These are phyloP conservation scores for Kodamaea kaohsiungensis DNA, from an alignment of 805 yeast species.

Conservation along the genomic window DNA sequence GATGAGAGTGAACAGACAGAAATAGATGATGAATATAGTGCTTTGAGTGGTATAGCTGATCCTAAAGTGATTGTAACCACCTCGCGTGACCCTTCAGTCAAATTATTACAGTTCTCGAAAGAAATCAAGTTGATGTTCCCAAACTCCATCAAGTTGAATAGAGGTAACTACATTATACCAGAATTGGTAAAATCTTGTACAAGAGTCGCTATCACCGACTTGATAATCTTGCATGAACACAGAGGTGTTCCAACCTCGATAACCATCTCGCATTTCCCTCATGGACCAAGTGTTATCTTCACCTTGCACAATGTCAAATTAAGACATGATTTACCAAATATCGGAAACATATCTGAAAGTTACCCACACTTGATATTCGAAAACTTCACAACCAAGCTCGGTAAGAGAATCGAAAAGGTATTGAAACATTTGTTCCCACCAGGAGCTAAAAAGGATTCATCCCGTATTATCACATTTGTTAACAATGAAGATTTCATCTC, in stretches of 20 bases:
- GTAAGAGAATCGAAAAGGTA: conserved; percentile 76
- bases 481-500: conserved; percentile 90
- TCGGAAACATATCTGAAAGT: conserved; percentile 87
- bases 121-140: conserved; percentile 90
- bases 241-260: conserved; percentile 97
- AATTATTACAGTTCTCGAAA: conserved; percentile 87
- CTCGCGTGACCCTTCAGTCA: conserved; percentile 84
- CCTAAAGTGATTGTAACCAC: conserved; percentile 94
- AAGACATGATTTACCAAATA: conserved; percentile 85
- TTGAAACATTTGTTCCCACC: conserved; percentile 93
- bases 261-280: conserved; percentile 93
- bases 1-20: conserved; percentile 74
- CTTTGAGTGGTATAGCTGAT: conserved; percentile 82
- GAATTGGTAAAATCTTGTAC: conserved; percentile 82
- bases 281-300: conserved; percentile 95
- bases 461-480: conserved; percentile 90
- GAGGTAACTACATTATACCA: conserved; percentile 91
- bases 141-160: conserved; percentile 80
- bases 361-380: conserved; percentile 95
- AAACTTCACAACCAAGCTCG: conserved; percentile 78
- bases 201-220: conserved; percentile 77
- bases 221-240: conserved; percentile 89
- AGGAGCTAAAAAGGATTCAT: conserved; percentile 87
- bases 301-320: conserved; percentile 91
- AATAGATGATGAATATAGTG: conserved; percentile 91